Base-by-base conservation (phyloP, 495 filamentous ascomycete species). In the Cudoniella acicularis region DNA sequence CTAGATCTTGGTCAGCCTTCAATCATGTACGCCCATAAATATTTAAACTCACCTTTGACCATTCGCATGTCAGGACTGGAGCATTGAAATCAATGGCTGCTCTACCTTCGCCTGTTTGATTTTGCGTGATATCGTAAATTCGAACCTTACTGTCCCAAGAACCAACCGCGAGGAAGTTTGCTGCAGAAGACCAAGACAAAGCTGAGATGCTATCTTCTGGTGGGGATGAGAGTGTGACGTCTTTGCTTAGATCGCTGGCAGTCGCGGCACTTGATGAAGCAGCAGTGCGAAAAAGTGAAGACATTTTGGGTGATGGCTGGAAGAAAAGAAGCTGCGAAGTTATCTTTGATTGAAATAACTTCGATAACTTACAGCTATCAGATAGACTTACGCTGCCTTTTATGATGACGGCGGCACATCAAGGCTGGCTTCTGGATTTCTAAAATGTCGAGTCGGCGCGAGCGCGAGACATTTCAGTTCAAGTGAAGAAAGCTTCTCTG, bases 71-170 rank as follows among this genome's bases (percentile, higher is more conserved):
- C 61, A 97, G 69, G 11, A 91, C 89, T 18, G 88, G 88, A 25
- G 77, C 85, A 52, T 89, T 85, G 72, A 87, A 83, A 55, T 89
- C 82, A 68, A 92, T 88, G 36, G 87, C 70, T 23, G 89, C 87
- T 66, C 89, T 90, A 30, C 87, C 88, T 72, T 84, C 77, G 67
- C 87, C 90, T 60, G 80, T 75, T 13, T 84, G 84, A 54, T 81
- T 78, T 26, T 74, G 72, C 57, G 86, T 85, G 69, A 94, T 87
- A 70, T 96, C 88, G 73, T 95, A 97, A 66, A 97, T 91, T 66
- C 89, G 87, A 60, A 96, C 88, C 63, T 89, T 92, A 72, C 90
- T 92, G 68, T 97, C 92, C 92, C 92, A 97, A 42, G 87, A 92
- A 47, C 88, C 78, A 36, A 93, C 87, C 20, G 92, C 91, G 10